A percentile compares a stretch with the other conserved stretches of the same genome.
Conservation (phyloP, 306 rosid genomes). For the Boehmeria nivea region DNA sequence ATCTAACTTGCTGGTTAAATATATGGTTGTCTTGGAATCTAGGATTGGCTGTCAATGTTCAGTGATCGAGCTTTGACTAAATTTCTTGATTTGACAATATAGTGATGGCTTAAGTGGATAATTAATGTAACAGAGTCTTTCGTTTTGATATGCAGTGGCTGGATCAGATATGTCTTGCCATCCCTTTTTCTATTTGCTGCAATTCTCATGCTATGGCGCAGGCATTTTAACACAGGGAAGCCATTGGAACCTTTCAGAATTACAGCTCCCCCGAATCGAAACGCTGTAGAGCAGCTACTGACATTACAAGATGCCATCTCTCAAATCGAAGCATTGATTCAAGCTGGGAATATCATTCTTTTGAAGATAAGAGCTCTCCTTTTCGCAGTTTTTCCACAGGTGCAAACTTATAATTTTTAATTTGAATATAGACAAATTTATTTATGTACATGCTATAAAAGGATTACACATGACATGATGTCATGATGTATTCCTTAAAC, state of each 20-base stretch:
- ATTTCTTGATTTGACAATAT: too few species aligned
- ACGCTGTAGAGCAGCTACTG: conserved; percentile 83
- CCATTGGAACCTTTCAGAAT: conserved; percentile 58
- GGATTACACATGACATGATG: too few species aligned
- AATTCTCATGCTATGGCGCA: conserved; percentile 62
- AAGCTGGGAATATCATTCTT: conserved; percentile 77
- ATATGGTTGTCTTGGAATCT: too few species aligned
- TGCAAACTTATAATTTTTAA: conserved; percentile 20
- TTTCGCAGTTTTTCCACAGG: conserved; percentile 78
- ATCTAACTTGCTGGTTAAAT: too few species aligned
- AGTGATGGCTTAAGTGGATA: background rate
- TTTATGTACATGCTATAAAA: too few species aligned
- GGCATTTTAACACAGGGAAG: conserved; percentile 51
- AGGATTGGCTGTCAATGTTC: too few species aligned
- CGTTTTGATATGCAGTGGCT: conserved; percentile 56
- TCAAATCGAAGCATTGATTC: conserved; percentile 66
- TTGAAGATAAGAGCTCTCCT: conserved; percentile 85
- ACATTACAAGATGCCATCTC: conserved; percentile 78
- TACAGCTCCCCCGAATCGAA: conserved; percentile 61
- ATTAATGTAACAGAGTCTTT: conserved; percentile 5
- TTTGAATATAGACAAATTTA: too few species aligned
- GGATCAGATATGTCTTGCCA: conserved; percentile 74
- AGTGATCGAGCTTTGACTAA: too few species aligned
- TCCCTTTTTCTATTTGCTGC: conserved; percentile 47
- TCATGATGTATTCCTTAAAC: too few species aligned